Base-by-base conservation (phyloP, 2,329 filamentous ascomycete genomes). In the Aspergillus brasiliensis region DNA sequence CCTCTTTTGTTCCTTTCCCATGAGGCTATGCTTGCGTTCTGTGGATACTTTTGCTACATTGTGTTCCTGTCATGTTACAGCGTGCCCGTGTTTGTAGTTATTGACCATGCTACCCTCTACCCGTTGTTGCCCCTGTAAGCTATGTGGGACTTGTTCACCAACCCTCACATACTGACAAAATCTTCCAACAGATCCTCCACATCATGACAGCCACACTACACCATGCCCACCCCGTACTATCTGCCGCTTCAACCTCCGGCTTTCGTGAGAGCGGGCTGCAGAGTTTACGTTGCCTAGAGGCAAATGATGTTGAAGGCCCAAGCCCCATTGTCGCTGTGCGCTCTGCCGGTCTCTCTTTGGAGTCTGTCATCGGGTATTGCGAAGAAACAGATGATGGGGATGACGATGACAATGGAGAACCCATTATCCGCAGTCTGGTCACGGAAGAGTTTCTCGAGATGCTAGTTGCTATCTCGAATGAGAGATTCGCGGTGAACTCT, bases 231-330 rank as follows among this genome's bases (percentile, higher is more conserved):
- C 81, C 84, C 8, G 82, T 96, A 17, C 83, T 97, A 13, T 83
- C 87, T 10, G 91, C 90, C 47, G 93, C 91, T 1, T 81, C 94
- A 8, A 85, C 88, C 67, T 89, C 92, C 3, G 94, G 94, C 0
- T 97, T 97, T 73, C 88, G 94, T 13, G 94, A 98, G 77, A 95
- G 90, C 60, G 94, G 94, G 17, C 89, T 94, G 7, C 79, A 81
- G 62, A 75, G 76, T 52, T 83, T 96, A 59, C 91, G 89, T 27
- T 77, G 75, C 34, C 65, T 81, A 23, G 73, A 77, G 38, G 72
- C 72, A 17, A 59, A 75, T 21, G 74, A 76, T 42, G 75, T 76
- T 13, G 74, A 77, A 44, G 76, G 77, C 11, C 72, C 79, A 19
- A 87, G 81, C 48, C 92, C 92, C 2, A 90, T 97, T 74, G 91